Base-by-base conservation (phyloP, 1,284 basidiomycete genomes). In the Sanghuangporus weigelae region DNA sequence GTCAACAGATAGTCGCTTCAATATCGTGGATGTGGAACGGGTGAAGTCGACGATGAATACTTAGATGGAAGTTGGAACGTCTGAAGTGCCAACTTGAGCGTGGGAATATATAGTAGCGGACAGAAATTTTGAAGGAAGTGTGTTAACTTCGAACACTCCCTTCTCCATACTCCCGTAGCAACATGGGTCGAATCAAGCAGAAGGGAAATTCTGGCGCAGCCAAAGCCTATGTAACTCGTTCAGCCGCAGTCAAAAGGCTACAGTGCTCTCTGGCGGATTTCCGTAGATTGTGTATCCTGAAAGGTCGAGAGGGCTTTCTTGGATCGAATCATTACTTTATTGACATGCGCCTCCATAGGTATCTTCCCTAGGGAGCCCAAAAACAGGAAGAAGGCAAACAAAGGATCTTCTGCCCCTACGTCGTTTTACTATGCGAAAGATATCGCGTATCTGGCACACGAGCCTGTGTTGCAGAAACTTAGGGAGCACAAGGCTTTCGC, bases 401-500 rank as follows among this genome's bases (percentile, higher is more conserved):
- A 98, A 76, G 97, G 97, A 3, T 96, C 93, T 4, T 95, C 95
- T 46, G 96, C 95, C 0, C 95, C 96, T 2, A 95, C 96, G 1
- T 93, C 96, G 5, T 99, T 99, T 79, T 99, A 99, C 81, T 98
- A 98, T 76, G 82, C 94, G 59, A 99, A 99, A 78, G 97, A 99
- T 73, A 97, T 99, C 69, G 93, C 93, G 62, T 99, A 96, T 77
- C 87, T 99, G 56, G 90, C 95, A 16, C 97, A 99, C 73, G 97
- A 99, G 76, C 97, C 97, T 1, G 90, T 99, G 5, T 82, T 99
- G n/a, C 87, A 86, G 74, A 97, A 95, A 73, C 83, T 99, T 64
- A 84, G 97, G 71, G 95, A 99, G 74, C 96, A 99, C 81, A 99
- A 99, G 77, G 89, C 95, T 0, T 99, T 99, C 70, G 96, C 97